Conservation (phyloP, 2,329 filamentous ascomycete species). For the Colletotrichum higginsianum region DNA sequence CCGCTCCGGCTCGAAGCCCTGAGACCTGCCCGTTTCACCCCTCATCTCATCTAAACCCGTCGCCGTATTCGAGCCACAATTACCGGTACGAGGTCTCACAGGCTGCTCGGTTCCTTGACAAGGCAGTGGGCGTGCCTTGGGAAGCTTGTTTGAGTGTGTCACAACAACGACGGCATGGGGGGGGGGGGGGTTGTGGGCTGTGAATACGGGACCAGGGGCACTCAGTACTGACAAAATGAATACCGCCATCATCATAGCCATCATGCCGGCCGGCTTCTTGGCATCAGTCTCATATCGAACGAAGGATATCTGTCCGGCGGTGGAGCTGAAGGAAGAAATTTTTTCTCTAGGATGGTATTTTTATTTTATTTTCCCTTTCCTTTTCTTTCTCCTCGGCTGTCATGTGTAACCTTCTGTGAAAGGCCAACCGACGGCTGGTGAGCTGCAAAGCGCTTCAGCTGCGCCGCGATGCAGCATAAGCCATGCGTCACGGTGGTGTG, state of each 20-base stretch:
- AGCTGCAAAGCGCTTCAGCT: conserved; percentile 11
- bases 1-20: neutral
- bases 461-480: conserved; percentile 23
- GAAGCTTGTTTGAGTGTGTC: neutral
- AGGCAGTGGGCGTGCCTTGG: conserved; percentile 12
- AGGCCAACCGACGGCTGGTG: conserved; percentile 11
- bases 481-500: conserved; percentile 2
- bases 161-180: neutral
- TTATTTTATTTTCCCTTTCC: too few relatives aligned
- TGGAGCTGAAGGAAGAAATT: neutral
- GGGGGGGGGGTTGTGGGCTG: too few relatives aligned
- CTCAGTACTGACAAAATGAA: neutral
- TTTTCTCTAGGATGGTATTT: neutral
- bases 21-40: conserved; percentile 9
- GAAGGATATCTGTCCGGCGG: conserved; percentile 12
- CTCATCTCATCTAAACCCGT: conserved; percentile 10
- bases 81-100: conserved; percentile 22
- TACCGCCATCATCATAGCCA: conserved; percentile 6
- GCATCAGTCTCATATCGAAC: conserved; percentile 17
- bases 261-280: conserved; percentile 23
- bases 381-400: too few relatives aligned
- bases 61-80: conserved; percentile 20
- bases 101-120: conserved; percentile 6
- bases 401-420: neutral
- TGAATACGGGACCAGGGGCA: neutral